phyloP scores from a whole-genome alignment of 2,329 filamentous ascomycete species.

The Paecilomyces niveus region DNA sequence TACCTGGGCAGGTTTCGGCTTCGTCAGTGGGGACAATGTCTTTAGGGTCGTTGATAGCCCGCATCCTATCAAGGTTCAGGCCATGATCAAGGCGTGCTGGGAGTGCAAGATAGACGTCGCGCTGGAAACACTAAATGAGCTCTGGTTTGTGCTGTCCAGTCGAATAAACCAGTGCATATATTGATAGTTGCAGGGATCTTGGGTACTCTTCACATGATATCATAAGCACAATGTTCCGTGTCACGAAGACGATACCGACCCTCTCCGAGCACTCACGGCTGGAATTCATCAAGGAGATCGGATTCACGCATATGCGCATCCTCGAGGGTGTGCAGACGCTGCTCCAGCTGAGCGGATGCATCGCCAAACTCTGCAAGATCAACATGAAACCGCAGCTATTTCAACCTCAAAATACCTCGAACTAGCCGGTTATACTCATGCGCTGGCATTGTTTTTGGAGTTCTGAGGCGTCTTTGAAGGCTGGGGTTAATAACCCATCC shows the following conservation, averaged over 20 bases:
- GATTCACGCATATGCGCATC: conserved; percentile 98
- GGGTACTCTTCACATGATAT: conserved; percentile 99
- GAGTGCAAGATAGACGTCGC: conserved; percentile 86
- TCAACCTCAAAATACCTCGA: conserved; percentile 29
- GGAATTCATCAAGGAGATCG: conserved; percentile 97
- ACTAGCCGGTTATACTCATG: neutral
- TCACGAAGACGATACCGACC: conserved; percentile 90
- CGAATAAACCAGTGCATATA: neutral
- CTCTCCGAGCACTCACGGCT: conserved; percentile 91
- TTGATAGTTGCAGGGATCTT: conserved; percentile 48
- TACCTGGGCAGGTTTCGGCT: conserved; percentile 86
- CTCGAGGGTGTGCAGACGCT: conserved; percentile 95
- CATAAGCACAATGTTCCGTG: conserved; percentile 97
- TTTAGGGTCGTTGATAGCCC: conserved; percentile 96
- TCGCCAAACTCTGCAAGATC: conserved; percentile 84
- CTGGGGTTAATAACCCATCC: neutral
- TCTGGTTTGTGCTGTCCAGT: conserved; percentile 55
- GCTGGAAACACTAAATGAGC: conserved; percentile 75
- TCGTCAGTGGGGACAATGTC: conserved; percentile 96
- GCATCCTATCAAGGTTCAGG: conserved; percentile 96
- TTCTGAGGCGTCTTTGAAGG: neutral
- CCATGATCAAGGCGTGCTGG: conserved; percentile 95
- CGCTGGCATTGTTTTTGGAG: neutral
- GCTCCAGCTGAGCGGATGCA: conserved; percentile 85
- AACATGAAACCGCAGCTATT: conserved; percentile 94